Evolutionary conservation across 345 rosid genomes (phyloP).

Genomic region (Arabis hirsuta): DNA sequence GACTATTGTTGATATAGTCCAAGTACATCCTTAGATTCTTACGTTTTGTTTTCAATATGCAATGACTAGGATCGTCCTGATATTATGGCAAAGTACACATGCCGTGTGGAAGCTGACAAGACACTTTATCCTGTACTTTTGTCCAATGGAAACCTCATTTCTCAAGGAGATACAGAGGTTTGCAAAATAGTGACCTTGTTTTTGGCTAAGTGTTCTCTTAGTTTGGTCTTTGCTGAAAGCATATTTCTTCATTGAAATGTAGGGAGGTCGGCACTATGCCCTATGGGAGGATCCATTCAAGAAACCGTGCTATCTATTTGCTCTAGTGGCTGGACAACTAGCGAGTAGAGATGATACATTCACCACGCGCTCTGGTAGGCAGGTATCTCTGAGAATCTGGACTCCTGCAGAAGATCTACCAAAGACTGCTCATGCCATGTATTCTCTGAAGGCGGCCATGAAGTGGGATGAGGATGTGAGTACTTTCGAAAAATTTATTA

Average conservation of each 20-base stretch:
- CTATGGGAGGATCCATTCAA: constrained; percentile 98
- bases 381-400: constrained; percentile 88
- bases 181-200: constrained; percentile 17
- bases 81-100: constrained; percentile 93
- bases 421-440: constrained; percentile 98
- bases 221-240: constrained; percentile 28
- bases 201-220: constrained; percentile 21
- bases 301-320: constrained; percentile 97
- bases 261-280: constrained; percentile 92
- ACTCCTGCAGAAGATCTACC: constrained; percentile 91
- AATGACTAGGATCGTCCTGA: constrained; percentile 86
- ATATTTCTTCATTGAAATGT: constrained; percentile 30
- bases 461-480: constrained; percentile 99
- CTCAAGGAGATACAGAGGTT: constrained; percentile 86
- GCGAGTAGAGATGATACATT: constrained; percentile 91
- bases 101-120: constrained; percentile 93
- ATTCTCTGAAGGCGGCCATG: constrained; percentile 95
- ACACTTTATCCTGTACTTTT: constrained; percentile 81
- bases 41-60: constrained; percentile 35
- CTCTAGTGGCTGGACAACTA: constrained; percentile 89
- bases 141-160: constrained; percentile 91
- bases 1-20: constrained; percentile 15
- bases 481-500: neutral
- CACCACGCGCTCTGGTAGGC: constrained; percentile 78
- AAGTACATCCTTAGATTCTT: constrained; percentile 29